Base-by-base conservation (phyloP, 2,329 filamentous ascomycete species). In the Arthrobotrys sinensis region DNA sequence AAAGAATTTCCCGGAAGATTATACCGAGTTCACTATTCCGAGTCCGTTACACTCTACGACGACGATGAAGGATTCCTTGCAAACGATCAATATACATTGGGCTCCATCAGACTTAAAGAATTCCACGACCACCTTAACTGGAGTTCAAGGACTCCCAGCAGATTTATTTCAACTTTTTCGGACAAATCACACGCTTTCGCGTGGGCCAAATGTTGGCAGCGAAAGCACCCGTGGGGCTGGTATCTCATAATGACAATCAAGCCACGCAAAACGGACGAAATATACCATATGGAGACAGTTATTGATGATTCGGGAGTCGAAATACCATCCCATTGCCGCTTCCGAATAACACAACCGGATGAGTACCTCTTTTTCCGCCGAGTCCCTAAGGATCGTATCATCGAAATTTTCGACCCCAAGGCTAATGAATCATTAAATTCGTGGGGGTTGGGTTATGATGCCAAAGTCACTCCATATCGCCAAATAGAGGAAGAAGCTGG, bases 61-160 rank as follows among this genome's bases (percentile, higher is more conserved):
- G n/a, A 63, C 11, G 24, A 48, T n/a, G 16, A 4, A 45, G 57
- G 57, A 34, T 63, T 63, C 24, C 40, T 46, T 40, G 57, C 57
- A 48, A 19, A 16, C 43, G n/a, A 63, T 34, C 24, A 63, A 46
- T 24, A 34, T 28, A 19, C 14, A 1, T 8, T 12, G 19, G 40
- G 38, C 19, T 40, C 57, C 8, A 21, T 46, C 21, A 48, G 5
- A 34, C 19, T 46, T 19, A 14, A 21, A n/a, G 38, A 63, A 36
- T 63, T 63, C 40, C 43, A 63, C 40, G 34, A 48, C 28, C 57
- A 63, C 34, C 57, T 63, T 19, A 48, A 63, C 16, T 63, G 57
- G 57, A 11, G 43, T 12, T 63, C 57, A 46, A 48, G 57, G 40
- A 21, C 38, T 12, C 57, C 57, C 12, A 46, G 38, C 38, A 48